Conservation (phyloP, 2,329 filamentous ascomycete genomes). For the Aspergillus quadricinctus region DNA sequence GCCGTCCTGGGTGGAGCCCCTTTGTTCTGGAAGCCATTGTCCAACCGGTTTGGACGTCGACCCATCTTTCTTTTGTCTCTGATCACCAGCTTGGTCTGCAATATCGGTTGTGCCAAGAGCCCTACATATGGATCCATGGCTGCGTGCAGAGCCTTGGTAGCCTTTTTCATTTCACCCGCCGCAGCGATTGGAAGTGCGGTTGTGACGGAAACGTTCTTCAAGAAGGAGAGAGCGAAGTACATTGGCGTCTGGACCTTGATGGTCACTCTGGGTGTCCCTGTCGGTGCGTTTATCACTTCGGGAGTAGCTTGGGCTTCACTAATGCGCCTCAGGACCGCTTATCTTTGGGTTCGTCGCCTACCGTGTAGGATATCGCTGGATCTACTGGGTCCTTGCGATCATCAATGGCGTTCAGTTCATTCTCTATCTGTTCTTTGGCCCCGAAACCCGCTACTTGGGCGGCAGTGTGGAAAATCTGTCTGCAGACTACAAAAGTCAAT, state of each 20-base stretch:
- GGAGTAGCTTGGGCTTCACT: neutral
- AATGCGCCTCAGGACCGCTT: constrained; percentile 17
- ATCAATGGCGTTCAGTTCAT: constrained; percentile 56
- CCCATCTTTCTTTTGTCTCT: constrained; percentile 53
- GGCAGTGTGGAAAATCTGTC: constrained; percentile 22
- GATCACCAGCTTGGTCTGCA: constrained; percentile 48
- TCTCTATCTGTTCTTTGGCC: constrained; percentile 52
- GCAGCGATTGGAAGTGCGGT: constrained; percentile 54
- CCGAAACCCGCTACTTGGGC: constrained; percentile 51
- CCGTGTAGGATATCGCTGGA: constrained; percentile 54
- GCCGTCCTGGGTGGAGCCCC: constrained; percentile 50
- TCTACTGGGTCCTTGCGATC: constrained; percentile 57
- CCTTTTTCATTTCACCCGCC: constrained; percentile 55
- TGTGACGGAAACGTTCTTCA: constrained; percentile 56
- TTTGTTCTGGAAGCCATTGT: constrained; percentile 54
- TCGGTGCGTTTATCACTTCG: constrained; percentile 12
- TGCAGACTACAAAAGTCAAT: constrained; percentile 40
- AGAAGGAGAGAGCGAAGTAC: constrained; percentile 49
- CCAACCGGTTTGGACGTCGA: constrained; percentile 50
- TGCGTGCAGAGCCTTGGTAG: constrained; percentile 48
- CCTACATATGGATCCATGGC: constrained; percentile 48
- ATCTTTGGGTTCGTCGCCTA: constrained; percentile 46
- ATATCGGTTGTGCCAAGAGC: constrained; percentile 53
- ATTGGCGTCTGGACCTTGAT: constrained; percentile 57
- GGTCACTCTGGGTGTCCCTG: constrained; percentile 47